Evolutionary conservation across 1,139 yeast genomes (phyloP).

Genomic region (Insectozyma bohioensis): DNA sequence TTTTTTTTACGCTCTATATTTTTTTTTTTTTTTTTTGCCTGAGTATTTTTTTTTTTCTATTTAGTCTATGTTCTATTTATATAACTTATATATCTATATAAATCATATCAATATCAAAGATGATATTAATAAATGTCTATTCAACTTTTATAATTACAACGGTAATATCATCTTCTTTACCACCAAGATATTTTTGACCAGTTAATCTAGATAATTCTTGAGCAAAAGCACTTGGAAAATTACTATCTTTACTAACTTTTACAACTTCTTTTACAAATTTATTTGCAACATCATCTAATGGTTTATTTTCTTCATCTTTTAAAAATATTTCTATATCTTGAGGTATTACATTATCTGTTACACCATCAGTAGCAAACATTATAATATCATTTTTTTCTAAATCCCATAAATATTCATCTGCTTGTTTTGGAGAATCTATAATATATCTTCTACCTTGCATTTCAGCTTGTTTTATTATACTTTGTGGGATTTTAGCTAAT

Average conservation of each 20-base stretch:
- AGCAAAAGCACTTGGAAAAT: constrained; percentile 83
- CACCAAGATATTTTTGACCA: constrained; percentile 77
- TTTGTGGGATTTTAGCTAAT: constrained; percentile 77
- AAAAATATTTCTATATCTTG: constrained; percentile 69
- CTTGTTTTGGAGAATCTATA: constrained; percentile 53
- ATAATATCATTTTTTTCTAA: constrained; percentile 70
- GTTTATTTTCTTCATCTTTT: constrained; percentile 32
- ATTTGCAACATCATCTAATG: constrained; percentile 44
- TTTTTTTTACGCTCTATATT: constrained; percentile 1
- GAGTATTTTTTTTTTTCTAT: too few relatives aligned
- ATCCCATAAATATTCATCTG: constrained; percentile 50
- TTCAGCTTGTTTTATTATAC: constrained; percentile 55
- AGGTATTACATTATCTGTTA: constrained; percentile 78
- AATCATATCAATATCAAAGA: too few relatives aligned
- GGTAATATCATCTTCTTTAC: constrained; percentile 94
- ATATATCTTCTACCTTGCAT: constrained; percentile 60
- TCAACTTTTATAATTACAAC: constrained; percentile 67
- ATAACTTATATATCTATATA: too few relatives aligned
- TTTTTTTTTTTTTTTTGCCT: too few relatives aligned
- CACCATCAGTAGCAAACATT: constrained; percentile 90
- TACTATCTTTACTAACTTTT: constrained; percentile 66
- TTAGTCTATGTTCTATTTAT: too few relatives aligned
- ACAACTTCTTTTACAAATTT: constrained; percentile 68
- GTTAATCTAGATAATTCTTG: constrained; percentile 71
- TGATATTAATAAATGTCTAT: too few relatives aligned